A percentile compares a stretch with the other conserved stretches of the same genome.
Conservation (phyloP, 2,329 filamentous ascomycete genomes). For the Epichloe gansuensis region DNA sequence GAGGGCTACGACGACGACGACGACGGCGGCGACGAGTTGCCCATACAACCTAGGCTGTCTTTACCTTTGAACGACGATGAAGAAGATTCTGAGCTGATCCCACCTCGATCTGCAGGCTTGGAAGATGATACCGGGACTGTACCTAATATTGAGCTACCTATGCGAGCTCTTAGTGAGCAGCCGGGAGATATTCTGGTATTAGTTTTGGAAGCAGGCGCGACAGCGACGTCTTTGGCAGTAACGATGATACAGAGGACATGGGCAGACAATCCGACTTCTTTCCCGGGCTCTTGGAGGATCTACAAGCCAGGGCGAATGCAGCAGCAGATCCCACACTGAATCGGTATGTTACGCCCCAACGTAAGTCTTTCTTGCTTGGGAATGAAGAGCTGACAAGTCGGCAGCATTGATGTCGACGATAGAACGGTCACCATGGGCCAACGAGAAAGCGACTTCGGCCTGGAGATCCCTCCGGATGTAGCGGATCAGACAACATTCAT, state of each 20-base stretch:
- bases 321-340: slow-evolving; percentile 30
- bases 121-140: slow-evolving; percentile 48
- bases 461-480: slow-evolving; percentile 35
- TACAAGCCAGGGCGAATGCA: slow-evolving; percentile 25
- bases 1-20: slow-evolving; percentile 12
- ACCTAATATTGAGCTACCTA: slow-evolving; percentile 47
- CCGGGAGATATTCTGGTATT: slow-evolving; percentile 35
- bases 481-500: slow-evolving; percentile 40
- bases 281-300: slow-evolving; percentile 32
- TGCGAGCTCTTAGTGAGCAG: slow-evolving; percentile 37
- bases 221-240: slow-evolving; percentile 37
- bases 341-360: slow-evolving; percentile 21
- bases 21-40: slow-evolving; percentile 26
- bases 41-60: slow-evolving; percentile 42
- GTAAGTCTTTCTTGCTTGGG: background rate
- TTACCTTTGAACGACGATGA: slow-evolving; percentile 40
- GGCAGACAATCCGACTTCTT: slow-evolving; percentile 41
- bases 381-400: slow-evolving; percentile 1
- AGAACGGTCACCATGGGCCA: slow-evolving; percentile 25
- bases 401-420: slow-evolving; percentile 28
- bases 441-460: slow-evolving; percentile 38
- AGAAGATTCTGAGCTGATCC: slow-evolving; percentile 34
- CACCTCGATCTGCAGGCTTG: slow-evolving; percentile 40
- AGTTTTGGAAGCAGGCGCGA: slow-evolving; percentile 41
- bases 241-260: slow-evolving; percentile 28